Conservation (phyloP, 176 grass and related monocot genomes). For the Eleusine indica region DNA sequence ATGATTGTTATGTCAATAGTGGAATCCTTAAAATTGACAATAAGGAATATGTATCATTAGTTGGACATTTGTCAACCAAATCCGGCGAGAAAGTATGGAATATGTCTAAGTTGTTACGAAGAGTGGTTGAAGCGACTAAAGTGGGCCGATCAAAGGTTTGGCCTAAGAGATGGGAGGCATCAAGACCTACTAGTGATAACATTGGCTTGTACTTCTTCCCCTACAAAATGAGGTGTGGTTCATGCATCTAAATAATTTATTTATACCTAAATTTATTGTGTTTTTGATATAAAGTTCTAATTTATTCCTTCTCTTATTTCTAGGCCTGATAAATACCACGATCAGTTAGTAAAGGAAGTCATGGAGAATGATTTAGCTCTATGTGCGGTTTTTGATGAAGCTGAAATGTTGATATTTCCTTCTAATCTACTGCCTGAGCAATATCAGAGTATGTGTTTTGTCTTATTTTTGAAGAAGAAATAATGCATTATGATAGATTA, state of each 20-base stretch:
- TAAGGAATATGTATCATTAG: slow-evolving; percentile 37
- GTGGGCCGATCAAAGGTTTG: slow-evolving; percentile 48
- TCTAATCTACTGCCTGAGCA: slow-evolving; percentile 50
- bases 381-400: slow-evolving; percentile 24
- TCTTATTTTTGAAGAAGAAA: neutral
- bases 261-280: neutral
- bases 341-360: slow-evolving; percentile 44
- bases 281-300: neutral
- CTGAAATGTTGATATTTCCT: slow-evolving; percentile 57
- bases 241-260: neutral
- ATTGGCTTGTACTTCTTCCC: slow-evolving; percentile 81
- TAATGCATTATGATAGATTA: neutral
- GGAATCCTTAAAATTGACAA: slow-evolving; percentile 52
- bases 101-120: slow-evolving; percentile 36
- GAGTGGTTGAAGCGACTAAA: slow-evolving; percentile 42
- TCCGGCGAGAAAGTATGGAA: slow-evolving; percentile 54
- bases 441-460: slow-evolving; percentile 43
- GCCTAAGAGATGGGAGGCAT: slow-evolving; percentile 67
- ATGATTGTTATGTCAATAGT: slow-evolving; percentile 38
- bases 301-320: neutral
- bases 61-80: slow-evolving; percentile 68
- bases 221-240: slow-evolving; percentile 43
- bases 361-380: slow-evolving; percentile 47
- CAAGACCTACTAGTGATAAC: slow-evolving; percentile 37
- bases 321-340: slow-evolving; percentile 40